Conservation (phyloP, 345 rosid genomes). For the Gossypium arboreum region DNA sequence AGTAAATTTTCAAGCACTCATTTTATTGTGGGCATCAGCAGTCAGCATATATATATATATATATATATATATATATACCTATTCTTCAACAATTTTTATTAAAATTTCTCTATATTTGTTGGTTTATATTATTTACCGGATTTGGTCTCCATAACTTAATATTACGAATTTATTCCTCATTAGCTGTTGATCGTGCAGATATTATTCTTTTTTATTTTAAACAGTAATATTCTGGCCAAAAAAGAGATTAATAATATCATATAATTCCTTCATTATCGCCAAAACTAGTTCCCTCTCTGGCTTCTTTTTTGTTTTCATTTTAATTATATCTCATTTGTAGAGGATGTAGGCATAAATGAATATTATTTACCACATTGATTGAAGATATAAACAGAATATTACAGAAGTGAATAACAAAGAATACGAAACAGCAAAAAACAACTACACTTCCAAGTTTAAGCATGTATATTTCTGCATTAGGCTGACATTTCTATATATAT, state of each 20-base stretch:
- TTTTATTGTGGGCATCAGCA: constrained; percentile 35
- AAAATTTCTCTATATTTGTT: background rate
- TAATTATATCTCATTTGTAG: too few relatives aligned
- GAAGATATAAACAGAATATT: too few relatives aligned
- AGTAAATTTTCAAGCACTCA: constrained; percentile 19
- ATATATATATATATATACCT: constrained; percentile 27
- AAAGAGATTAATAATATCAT: too few relatives aligned
- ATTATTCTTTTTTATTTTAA: constrained; percentile 39
- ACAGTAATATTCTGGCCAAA: constrained; percentile 8
- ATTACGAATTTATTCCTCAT: constrained; percentile 48
- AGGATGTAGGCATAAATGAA: too few relatives aligned
- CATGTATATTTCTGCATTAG: background rate
- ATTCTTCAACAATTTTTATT: constrained; percentile 20
- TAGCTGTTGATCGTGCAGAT: constrained; percentile 47
- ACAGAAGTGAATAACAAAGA: too few relatives aligned
- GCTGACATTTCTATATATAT: background rate
- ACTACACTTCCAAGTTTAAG: too few relatives aligned
- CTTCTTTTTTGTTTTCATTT: too few relatives aligned
- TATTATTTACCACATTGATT: too few relatives aligned
- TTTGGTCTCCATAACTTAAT: constrained; percentile 29
- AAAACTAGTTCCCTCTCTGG: too few relatives aligned
- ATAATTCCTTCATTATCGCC: constrained; percentile 16
- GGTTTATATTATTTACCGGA: constrained; percentile 31
- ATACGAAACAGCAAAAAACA: too few relatives aligned
- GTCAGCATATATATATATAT: constrained; percentile 1